Percentiles rank a stretch among this genome's conserved stretches.
Conservation (phyloP, 2,329 filamentous ascomycete species). For the Cryphonectria naterciae region DNA sequence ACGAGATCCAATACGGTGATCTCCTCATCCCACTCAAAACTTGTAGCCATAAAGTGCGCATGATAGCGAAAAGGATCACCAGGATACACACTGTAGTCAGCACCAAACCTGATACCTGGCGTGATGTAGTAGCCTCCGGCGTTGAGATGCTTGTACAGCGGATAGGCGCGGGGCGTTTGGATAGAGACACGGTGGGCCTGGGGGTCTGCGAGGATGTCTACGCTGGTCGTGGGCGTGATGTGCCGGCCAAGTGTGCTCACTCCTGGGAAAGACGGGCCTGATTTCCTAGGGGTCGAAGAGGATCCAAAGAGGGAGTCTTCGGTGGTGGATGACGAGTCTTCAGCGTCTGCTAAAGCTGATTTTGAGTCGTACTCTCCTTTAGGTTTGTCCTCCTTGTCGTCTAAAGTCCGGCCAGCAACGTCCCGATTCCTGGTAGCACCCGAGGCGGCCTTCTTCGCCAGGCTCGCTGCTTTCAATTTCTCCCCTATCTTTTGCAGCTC, state of each 20-base stretch:
- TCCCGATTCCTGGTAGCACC: neutral
- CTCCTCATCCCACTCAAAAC: constrained; percentile 84
- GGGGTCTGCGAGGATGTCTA: constrained; percentile 35
- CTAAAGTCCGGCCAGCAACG: neutral
- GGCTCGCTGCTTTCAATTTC: constrained; percentile 23
- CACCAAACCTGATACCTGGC: constrained; percentile 91
- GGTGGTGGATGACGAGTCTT: neutral
- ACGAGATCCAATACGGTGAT: constrained; percentile 85
- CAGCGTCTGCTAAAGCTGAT: neutral
- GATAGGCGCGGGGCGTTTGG: constrained; percentile 60
- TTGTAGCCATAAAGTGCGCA: constrained; percentile 88
- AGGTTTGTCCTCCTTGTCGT: neutral
- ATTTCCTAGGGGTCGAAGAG: neutral
- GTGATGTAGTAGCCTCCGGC: constrained; percentile 82
- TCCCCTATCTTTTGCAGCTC: constrained; percentile 36
- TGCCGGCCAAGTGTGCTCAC: constrained; percentile 41
- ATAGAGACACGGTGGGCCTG: constrained; percentile 27
- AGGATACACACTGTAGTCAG: constrained; percentile 92
- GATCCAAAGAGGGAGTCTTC: constrained; percentile 18
- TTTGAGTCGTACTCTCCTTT: constrained; percentile 2
- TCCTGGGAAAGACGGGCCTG: constrained; percentile 12
- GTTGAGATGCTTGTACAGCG: constrained; percentile 82
- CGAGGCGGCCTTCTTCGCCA: constrained; percentile 6
- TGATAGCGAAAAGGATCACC: constrained; percentile 95
- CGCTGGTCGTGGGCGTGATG: constrained; percentile 48